Evolutionary conservation across 2,329 filamentous ascomycete genomes (phyloP).

Genomic region (Knoxdaviesia proteae): DNA sequence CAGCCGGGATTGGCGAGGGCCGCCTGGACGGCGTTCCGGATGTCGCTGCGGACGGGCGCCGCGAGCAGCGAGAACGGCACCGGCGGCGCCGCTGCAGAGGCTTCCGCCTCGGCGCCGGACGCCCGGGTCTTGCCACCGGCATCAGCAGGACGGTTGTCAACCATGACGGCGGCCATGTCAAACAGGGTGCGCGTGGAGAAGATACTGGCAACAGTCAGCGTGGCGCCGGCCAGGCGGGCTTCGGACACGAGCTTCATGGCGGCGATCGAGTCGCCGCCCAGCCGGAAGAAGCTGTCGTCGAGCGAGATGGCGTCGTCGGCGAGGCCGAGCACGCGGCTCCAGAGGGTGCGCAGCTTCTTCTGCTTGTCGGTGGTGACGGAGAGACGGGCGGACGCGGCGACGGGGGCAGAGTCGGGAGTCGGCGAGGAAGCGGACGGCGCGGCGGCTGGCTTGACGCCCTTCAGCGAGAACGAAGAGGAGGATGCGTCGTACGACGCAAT

Average conservation of each 20-base stretch:
- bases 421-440: neutral
- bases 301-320: constrained; percentile 24
- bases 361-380: constrained; percentile 20
- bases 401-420: constrained; percentile 2
- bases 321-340: constrained; percentile 24
- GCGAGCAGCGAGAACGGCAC: constrained; percentile 25
- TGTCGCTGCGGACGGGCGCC: constrained; percentile 1
- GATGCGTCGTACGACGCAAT: constrained; percentile 9
- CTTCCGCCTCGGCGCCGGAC: constrained; percentile 1
- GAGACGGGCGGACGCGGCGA: neutral
- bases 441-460: constrained; percentile 5
- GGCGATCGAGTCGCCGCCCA: constrained; percentile 37
- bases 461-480: constrained; percentile 9
- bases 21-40: constrained; percentile 25
- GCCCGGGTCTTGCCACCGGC: constrained; percentile 3
- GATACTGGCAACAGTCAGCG: constrained; percentile 32
- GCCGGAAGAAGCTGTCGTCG: constrained; percentile 37
- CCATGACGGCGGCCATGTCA: constrained; percentile 31
- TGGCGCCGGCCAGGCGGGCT: constrained; percentile 23
- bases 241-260: constrained; percentile 41
- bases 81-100: constrained; percentile 9
- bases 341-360: constrained; percentile 22
- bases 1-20: constrained; percentile 28
- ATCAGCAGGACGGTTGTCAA: constrained; percentile 12
- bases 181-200: constrained; percentile 26